phyloP scores from a whole-genome alignment of 768 basidiomycete species.

The Thelephora ganbajun region DNA sequence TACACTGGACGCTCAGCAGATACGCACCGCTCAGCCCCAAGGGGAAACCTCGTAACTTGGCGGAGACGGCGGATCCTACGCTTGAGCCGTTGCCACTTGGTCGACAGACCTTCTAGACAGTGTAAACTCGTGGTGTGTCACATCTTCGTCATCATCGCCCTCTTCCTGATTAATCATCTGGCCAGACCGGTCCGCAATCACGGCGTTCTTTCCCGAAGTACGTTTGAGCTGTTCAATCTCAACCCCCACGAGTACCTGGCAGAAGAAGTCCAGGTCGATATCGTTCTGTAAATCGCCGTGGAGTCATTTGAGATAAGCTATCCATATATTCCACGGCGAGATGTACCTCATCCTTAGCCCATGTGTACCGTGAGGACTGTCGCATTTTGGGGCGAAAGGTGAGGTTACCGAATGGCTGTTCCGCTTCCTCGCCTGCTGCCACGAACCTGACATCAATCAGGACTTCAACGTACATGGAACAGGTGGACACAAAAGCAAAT shows the following conservation, averaged over 20 bases:
- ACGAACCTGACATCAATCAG: conserved; percentile 24
- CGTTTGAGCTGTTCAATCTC: conserved; percentile 41
- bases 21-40: too few species aligned
- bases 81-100: too few species aligned
- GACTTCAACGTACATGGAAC: too few species aligned
- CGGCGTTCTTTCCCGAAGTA: conserved; percentile 34
- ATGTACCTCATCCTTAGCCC: conserved; percentile 50
- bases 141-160: too few species aligned
- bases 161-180: too few species aligned
- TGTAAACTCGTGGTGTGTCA: too few species aligned
- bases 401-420: conserved; percentile 47
- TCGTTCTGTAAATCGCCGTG: conserved; percentile 32
- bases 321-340: neutral
- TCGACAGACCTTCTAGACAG: too few species aligned
- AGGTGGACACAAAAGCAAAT: too few species aligned
- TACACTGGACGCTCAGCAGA: too few species aligned
- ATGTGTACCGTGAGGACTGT: neutral
- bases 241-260: conserved; percentile 37
- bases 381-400: neutral
- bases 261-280: conserved; percentile 54
- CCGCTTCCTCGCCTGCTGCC: conserved; percentile 58
- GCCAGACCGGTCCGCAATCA: too few species aligned
- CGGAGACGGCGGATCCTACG: too few species aligned
- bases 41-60: too few species aligned
- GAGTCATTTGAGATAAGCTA: neutral